Conservation (phyloP, 2,329 filamentous ascomycete species). For the Penicillium occitanis region DNA sequence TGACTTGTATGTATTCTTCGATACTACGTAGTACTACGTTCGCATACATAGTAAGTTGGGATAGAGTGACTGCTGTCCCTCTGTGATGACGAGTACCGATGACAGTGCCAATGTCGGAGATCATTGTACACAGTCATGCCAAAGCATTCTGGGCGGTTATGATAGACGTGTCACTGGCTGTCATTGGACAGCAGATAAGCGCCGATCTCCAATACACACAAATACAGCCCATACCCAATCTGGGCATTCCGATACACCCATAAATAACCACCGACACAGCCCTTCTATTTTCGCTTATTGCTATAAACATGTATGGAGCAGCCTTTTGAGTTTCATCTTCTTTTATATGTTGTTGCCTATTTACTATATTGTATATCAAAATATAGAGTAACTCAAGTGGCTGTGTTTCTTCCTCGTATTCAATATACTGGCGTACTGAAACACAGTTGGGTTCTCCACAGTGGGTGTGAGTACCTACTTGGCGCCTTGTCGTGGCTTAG, state of each 20-base stretch:
- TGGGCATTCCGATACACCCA: background rate
- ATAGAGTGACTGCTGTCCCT: background rate
- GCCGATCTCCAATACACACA: slow-evolving; percentile 7
- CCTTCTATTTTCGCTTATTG: background rate
- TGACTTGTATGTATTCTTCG: background rate
- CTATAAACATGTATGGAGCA: background rate
- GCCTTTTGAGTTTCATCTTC: background rate
- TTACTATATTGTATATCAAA: background rate
- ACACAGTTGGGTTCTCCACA: background rate
- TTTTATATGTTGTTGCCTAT: background rate
- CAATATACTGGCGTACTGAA: background rate
- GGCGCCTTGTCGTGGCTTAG: slow-evolving; percentile 7
- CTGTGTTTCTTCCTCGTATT: background rate
- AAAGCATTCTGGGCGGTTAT: background rate
- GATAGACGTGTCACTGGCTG: background rate
- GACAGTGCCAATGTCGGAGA: background rate
- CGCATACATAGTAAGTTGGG: background rate
- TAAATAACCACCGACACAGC: background rate
- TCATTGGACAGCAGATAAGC: slow-evolving; percentile 2
- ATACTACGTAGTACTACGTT: background rate
- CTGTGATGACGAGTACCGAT: background rate
- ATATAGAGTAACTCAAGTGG: background rate
- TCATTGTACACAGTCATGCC: background rate
- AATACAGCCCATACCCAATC: background rate
- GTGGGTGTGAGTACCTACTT: background rate